Evolutionary conservation across 2,329 filamentous ascomycete genomes (phyloP), one percentile per base, ranked within the genome.

Genomic region (Fusarium chuoi): DNA sequence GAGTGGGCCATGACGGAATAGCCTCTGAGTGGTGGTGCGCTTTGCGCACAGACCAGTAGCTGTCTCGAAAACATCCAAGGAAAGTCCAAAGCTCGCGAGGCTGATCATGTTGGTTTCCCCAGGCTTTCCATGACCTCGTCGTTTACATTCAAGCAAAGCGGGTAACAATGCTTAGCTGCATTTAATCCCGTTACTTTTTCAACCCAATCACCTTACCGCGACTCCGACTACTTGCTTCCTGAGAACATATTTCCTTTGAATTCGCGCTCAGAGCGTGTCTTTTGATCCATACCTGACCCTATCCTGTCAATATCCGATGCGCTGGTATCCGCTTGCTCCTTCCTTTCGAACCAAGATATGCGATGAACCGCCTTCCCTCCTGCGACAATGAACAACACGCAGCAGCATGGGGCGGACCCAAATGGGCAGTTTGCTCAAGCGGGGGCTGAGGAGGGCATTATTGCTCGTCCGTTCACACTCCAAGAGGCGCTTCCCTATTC

Each of bases 401-500:
- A 79, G 59, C 70, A 76, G 56, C 77, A 77, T 65, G 79, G 81
- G 60, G 78, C 78, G 48, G 64, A 76, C 48, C 77, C 79, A 61
- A 84, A 84, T 78, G 84, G 84, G 75, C 57, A 76, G 49, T 71
- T 74, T 62, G 71, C 74, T 62, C 75, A 78, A 44, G 65, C 75
- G 55, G 75, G 71, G 61, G 73, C 71, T 52, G 52, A 70, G 22
- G 72, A 79, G 56, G 61, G 77, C 44, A 78, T 82, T 39, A 71
- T 82, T 39, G 74, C 79, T 44, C 81, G 86, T 62, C 87, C 90
- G 3, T 90, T 91, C 79, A 89, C 88, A 7, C 88, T 96, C 18
- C 89, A 92, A 64, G 93, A 96, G 79, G 93, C 93, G 36, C 86
- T 96, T 51, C 92, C 93, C n/a, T 95, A 91, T 82, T 94, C 93